A percentile compares a stretch with the other conserved stretches of the same genome.
Conservation (phyloP, 23 red algal genomes). For the Chondrus crispus region DNA sequence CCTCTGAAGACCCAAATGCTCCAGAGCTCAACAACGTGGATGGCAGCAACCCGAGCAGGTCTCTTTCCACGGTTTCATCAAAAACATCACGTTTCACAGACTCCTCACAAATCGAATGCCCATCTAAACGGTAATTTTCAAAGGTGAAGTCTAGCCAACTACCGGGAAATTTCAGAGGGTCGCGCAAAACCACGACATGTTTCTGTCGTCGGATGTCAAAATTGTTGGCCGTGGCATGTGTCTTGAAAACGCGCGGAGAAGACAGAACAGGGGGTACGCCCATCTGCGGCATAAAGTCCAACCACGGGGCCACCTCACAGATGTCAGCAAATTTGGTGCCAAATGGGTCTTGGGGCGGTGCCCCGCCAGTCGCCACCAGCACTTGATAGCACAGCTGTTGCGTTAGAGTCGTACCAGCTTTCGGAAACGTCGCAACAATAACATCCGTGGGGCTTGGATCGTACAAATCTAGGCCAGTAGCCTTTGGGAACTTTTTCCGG, state of each 20-base stretch:
- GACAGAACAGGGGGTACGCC: neutral
- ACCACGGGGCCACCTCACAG: neutral
- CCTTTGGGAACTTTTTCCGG: neutral
- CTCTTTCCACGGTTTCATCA: neutral
- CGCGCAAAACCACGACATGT: neutral
- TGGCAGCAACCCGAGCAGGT: neutral
- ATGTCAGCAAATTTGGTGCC: constrained; percentile 10
- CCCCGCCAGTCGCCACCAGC: neutral
- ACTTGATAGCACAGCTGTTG: neutral
- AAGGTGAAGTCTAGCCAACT: constrained; percentile 7
- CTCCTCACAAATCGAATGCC: neutral
- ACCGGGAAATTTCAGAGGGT: neutral
- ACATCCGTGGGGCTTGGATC: neutral
- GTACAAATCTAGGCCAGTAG: neutral
- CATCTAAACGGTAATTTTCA: neutral
- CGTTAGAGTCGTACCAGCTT: neutral
- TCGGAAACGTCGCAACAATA: constrained; percentile 10
- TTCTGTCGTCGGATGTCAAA: neutral
- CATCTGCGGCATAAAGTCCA: neutral
- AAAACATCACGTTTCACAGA: neutral
- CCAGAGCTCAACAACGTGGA: neutral
- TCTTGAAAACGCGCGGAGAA: neutral
- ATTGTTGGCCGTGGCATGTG: neutral
- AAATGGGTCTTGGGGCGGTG: neutral
- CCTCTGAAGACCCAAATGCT: neutral